Percentiles rank a stretch among this genome's conserved stretches.
Evolutionary conservation across 495 filamentous ascomycete genomes (phyloP).

Genomic region (Haplographium delicatum): DNA sequence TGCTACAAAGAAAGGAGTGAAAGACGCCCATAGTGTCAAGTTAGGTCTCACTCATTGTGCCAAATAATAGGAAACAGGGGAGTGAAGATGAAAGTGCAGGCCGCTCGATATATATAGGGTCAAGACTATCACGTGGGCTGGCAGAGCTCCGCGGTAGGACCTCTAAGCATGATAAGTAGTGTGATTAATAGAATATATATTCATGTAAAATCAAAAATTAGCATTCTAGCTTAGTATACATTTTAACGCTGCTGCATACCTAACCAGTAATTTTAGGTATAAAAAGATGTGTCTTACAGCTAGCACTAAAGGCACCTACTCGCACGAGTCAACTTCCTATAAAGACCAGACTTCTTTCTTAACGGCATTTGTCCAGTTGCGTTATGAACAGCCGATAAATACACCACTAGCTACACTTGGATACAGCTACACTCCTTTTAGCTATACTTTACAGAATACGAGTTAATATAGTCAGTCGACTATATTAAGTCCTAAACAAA

Average conservation of each 20-base stretch:
- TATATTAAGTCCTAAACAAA: not conserved
- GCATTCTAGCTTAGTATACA: conserved; percentile 8
- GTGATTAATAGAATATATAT: conserved; percentile 14
- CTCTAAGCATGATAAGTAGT: conserved; percentile 7
- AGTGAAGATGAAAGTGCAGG: conserved; percentile 11
- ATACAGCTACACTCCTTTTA: conserved; percentile 3
- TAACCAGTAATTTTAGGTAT: conserved; percentile 2
- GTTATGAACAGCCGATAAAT: too few species aligned
- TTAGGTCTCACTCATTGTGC: conserved; percentile 11
- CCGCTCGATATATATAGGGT: conserved; percentile 6
- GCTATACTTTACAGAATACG: not conserved
- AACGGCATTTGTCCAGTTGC: too few species aligned
- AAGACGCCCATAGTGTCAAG: conserved; percentile 8
- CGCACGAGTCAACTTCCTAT: not conserved
- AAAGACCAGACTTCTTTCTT: conserved; percentile 3
- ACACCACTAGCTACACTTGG: conserved; percentile 5
- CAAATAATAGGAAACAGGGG: conserved; percentile 8
- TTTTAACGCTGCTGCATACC: not conserved
- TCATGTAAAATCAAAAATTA: conserved; percentile 10
- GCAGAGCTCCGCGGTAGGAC: conserved; percentile 3
- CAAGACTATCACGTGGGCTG: conserved; percentile 11
- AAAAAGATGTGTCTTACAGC: conserved; percentile 4
- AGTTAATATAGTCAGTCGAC: not conserved
- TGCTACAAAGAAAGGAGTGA: conserved; percentile 14
- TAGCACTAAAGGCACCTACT: conserved; percentile 2